These are phyloP conservation scores for Nakazawaea ernobii DNA, from an alignment of 805 yeast species.

Conservation along the genomic window DNA sequence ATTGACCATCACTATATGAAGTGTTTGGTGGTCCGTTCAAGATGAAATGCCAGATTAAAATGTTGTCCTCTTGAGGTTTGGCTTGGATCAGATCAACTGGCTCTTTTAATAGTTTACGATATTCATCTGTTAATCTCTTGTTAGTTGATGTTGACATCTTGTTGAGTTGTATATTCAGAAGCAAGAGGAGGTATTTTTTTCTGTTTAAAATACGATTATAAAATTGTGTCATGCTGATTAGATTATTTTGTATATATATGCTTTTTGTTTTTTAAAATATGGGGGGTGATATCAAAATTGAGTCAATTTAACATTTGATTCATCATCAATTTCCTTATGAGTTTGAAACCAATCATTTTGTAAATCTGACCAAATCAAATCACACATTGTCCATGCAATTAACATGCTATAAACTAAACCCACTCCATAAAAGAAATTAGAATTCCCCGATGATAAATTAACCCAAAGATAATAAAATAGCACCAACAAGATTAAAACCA, in stretches of 20 bases:
- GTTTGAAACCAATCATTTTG: slow-evolving; percentile 51
- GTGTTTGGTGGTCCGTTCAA: slow-evolving; percentile 89
- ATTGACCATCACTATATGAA: slow-evolving; percentile 80
- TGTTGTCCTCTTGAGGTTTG: slow-evolving; percentile 79
- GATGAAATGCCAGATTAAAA: slow-evolving; percentile 89
- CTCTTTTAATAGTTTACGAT: slow-evolving; percentile 64
- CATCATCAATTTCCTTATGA: slow-evolving; percentile 34
- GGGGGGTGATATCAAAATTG: slow-evolving; percentile 30
- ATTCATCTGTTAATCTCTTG: slow-evolving; percentile 66
- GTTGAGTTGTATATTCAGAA: too few species aligned
- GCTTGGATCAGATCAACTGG: slow-evolving; percentile 87
- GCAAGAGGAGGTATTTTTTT: too few species aligned
- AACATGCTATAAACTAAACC: slow-evolving; percentile 73
- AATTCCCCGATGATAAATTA: slow-evolving; percentile 87
- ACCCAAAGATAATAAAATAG: slow-evolving; percentile 94
- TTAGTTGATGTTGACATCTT: slow-evolving; percentile 14
- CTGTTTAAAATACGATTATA: too few species aligned
- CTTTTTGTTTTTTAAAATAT: too few species aligned
- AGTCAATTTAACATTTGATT: slow-evolving; percentile 36
- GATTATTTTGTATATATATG: too few species aligned
- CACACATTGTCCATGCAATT: slow-evolving; percentile 32
- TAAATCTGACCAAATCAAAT: slow-evolving; percentile 76
- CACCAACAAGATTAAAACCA: slow-evolving; percentile 62
- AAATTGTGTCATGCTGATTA: too few species aligned
- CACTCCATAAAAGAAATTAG: slow-evolving; percentile 94